Percentiles rank a stretch among this genome's conserved stretches.
Evolutionary conservation across 345 rosid species (phyloP).

Genomic region (Psidium guajava): DNA sequence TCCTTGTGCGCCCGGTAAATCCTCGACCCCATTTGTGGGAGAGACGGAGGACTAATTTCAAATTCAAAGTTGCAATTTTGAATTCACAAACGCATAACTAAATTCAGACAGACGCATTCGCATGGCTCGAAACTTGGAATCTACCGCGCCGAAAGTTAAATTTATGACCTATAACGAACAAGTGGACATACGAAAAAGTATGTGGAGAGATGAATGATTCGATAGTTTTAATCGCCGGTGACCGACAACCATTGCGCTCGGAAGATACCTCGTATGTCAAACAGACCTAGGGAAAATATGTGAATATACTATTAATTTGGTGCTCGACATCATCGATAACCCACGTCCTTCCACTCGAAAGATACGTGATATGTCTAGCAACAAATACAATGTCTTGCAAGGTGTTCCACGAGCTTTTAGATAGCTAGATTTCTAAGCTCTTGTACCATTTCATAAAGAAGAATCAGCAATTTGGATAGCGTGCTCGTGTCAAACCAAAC

Average conservation of each 20-base stretch:
- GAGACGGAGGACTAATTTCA: background rate
- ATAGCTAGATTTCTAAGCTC: background rate
- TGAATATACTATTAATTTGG: background rate
- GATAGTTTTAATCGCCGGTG: background rate
- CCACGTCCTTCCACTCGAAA: background rate
- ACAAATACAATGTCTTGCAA: accelerated
- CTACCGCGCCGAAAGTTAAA: background rate
- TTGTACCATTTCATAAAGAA: background rate
- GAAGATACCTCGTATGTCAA: background rate
- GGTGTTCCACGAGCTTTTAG: background rate
- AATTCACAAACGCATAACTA: background rate
- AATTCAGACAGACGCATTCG: background rate
- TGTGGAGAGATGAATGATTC: background rate
- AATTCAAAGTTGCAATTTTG: background rate
- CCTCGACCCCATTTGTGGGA: background rate
- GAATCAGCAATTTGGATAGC: background rate
- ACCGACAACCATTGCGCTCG: background rate
- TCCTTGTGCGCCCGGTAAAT: background rate
- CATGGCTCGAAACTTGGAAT: background rate
- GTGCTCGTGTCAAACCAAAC: background rate
- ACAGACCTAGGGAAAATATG: background rate
- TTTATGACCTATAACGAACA: background rate
- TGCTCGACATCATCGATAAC: background rate
- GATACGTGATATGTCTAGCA: background rate
- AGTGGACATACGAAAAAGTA: background rate